phyloP scores from a whole-genome alignment of 2,329 filamentous ascomycete species.

The Erysiphe pulchra region DNA sequence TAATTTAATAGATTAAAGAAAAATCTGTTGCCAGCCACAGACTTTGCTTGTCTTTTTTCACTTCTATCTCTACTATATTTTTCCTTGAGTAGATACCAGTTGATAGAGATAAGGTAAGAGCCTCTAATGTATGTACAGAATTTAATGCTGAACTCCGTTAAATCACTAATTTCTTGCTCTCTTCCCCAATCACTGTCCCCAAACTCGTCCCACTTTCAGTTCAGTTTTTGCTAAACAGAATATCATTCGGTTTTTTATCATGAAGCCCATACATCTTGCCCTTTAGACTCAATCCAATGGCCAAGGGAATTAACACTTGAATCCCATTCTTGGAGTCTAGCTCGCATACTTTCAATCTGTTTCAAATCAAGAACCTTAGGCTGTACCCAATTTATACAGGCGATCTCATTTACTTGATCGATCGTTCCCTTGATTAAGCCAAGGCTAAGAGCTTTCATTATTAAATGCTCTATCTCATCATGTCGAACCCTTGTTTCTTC shows the following conservation, averaged over 20 bases:
- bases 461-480: slow-evolving; percentile 86
- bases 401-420: slow-evolving; percentile 84
- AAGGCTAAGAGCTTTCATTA: slow-evolving; percentile 96
- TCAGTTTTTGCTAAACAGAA: too few species aligned
- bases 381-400: slow-evolving; percentile 95
- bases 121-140: too few species aligned
- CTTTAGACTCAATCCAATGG: slow-evolving; percentile 86
- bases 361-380: slow-evolving; percentile 90
- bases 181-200: too few species aligned
- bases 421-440: slow-evolving; percentile 78
- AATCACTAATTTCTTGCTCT: too few species aligned
- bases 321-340: slow-evolving; percentile 79
- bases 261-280: slow-evolving; percentile 88
- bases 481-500: slow-evolving; percentile 77
- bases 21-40: too few species aligned
- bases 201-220: too few species aligned
- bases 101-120: too few species aligned
- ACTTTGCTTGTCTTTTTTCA: too few species aligned
- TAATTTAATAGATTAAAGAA: too few species aligned
- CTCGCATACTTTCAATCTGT: slow-evolving; percentile 83
- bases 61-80: too few species aligned
- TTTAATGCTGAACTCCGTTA: too few species aligned
- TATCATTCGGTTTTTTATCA: slow-evolving; percentile 16
- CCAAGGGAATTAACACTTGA: slow-evolving; percentile 84
- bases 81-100: too few species aligned